Evolutionary conservation across 345 rosid genomes (phyloP).

Genomic region (Clarkia xantiana): DNA sequence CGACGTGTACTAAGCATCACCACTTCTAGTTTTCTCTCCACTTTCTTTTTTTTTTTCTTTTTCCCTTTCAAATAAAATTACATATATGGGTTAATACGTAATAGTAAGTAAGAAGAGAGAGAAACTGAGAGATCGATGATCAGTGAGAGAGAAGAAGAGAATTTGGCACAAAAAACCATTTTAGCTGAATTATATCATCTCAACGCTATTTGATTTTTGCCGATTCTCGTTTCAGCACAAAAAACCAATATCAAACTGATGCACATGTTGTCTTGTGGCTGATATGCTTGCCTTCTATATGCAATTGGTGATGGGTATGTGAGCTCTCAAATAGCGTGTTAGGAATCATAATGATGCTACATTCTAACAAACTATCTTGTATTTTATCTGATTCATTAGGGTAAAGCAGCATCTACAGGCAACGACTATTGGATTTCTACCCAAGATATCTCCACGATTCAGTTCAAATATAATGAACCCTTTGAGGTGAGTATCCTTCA

Average conservation of each 20-base stretch:
- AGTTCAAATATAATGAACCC: constrained; percentile 12
- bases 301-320: constrained; percentile 43
- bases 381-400: constrained; percentile 16
- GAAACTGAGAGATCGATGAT: too few species aligned
- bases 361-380: background rate
- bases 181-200: too few species aligned
- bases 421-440: constrained; percentile 32
- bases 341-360: background rate
- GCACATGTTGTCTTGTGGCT: constrained; percentile 14
- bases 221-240: too few species aligned
- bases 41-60: too few species aligned
- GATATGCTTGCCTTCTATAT: constrained; percentile 28
- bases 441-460: constrained; percentile 17
- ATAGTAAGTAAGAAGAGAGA: too few species aligned
- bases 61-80: too few species aligned
- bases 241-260: constrained; percentile 19
- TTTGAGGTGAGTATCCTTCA: constrained; percentile 17
- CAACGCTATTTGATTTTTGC: too few species aligned
- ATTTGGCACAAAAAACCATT: too few species aligned
- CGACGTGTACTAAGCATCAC: too few species aligned
- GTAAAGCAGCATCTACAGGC: constrained; percentile 30
- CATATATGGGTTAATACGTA: too few species aligned
- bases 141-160: too few species aligned
- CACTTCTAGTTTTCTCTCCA: too few species aligned
- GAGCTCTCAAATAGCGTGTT: background rate